These are phyloP conservation scores for Cercospora sojina DNA, from an alignment of 2,329 filamentous ascomycete species.

Conservation along the genomic window DNA sequence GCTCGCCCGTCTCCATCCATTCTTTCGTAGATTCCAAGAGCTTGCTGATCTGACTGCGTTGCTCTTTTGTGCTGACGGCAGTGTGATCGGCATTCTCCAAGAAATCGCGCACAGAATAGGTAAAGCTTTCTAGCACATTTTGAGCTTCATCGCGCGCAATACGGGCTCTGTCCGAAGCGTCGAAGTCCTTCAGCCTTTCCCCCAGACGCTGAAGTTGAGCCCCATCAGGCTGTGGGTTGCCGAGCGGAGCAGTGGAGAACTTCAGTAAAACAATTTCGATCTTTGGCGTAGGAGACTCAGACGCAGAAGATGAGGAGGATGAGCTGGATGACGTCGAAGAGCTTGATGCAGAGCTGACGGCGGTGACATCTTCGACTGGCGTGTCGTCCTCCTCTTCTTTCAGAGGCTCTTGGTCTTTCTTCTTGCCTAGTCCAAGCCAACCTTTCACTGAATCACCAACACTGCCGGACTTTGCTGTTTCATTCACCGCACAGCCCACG, in stretches of 20 bases:
- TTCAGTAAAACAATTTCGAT: slow-evolving; percentile 54
- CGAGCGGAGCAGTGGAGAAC: slow-evolving; percentile 46
- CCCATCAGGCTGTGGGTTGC: slow-evolving; percentile 57
- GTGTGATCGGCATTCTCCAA: slow-evolving; percentile 75
- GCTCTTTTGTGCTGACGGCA: slow-evolving; percentile 65
- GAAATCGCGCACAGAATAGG: slow-evolving; percentile 82
- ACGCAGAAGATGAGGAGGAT: slow-evolving; percentile 48
- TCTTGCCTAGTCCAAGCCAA: slow-evolving; percentile 88
- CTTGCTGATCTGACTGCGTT: slow-evolving; percentile 65
- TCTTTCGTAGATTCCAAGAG: slow-evolving; percentile 71
- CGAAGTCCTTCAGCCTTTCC: slow-evolving; percentile 74
- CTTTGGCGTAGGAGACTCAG: slow-evolving; percentile 46
- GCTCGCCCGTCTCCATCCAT: slow-evolving; percentile 77
- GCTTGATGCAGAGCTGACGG: slow-evolving; percentile 23
- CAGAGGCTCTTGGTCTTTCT: slow-evolving; percentile 76
- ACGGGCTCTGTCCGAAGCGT: slow-evolving; percentile 77
- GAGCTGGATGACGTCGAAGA: slow-evolving; percentile 40
- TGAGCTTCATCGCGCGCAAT: slow-evolving; percentile 77
- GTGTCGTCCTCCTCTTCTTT: slow-evolving; percentile 56
- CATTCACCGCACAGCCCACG: slow-evolving; percentile 81
- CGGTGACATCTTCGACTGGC: slow-evolving; percentile 44
- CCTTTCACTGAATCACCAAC: slow-evolving; percentile 95
- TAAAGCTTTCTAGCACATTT: slow-evolving; percentile 90
- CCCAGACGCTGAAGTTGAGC: slow-evolving; percentile 62
- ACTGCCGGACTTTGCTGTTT: slow-evolving; percentile 68